Evolutionary conservation across 441 rosid species (phyloP).

Genomic region (Daphne laureola): DNA sequence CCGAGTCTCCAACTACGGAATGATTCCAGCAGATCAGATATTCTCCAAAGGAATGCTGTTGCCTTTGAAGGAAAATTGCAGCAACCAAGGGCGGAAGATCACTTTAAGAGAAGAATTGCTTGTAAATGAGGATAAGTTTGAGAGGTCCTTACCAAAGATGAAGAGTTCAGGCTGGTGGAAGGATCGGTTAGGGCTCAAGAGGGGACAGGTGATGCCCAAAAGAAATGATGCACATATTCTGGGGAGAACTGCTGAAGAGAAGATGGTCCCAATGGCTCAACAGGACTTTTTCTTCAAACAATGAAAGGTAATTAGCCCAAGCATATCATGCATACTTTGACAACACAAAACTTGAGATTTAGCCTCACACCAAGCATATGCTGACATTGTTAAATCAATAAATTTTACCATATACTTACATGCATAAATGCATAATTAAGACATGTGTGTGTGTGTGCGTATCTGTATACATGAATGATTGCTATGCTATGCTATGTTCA

Average conservation of each 20-base stretch:
- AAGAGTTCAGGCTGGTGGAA: conserved; percentile 73
- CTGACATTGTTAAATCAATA: too few species aligned
- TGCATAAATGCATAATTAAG: too few species aligned
- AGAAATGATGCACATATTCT: conserved; percentile 22
- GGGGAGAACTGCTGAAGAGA: conserved; percentile 31
- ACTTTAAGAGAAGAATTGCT: conserved; percentile 57
- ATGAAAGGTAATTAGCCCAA: conserved; percentile 21
- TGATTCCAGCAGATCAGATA: conserved; percentile 80
- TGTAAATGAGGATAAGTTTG: conserved; percentile 28
- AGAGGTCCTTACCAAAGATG: conserved; percentile 18
- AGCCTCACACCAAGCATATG: too few species aligned
- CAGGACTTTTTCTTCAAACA: conserved; percentile 14
- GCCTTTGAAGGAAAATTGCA: conserved; percentile 48
- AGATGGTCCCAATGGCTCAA: conserved; percentile 11
- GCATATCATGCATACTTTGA: too few species aligned
- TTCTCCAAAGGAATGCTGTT: conserved; percentile 70
- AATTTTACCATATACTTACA: too few species aligned
- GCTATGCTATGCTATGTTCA: too few species aligned
- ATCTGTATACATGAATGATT: too few species aligned
- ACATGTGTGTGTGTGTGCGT: too few species aligned
- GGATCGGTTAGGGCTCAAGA: conserved; percentile 43
- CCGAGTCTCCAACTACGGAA: conserved; percentile 38
- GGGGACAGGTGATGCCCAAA: conserved; percentile 17
- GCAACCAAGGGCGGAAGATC: conserved; percentile 31
- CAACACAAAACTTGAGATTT: too few species aligned